phyloP scores from a whole-genome alignment of 495 filamentous ascomycete genomes.

The Sporormia fimetaria region DNA sequence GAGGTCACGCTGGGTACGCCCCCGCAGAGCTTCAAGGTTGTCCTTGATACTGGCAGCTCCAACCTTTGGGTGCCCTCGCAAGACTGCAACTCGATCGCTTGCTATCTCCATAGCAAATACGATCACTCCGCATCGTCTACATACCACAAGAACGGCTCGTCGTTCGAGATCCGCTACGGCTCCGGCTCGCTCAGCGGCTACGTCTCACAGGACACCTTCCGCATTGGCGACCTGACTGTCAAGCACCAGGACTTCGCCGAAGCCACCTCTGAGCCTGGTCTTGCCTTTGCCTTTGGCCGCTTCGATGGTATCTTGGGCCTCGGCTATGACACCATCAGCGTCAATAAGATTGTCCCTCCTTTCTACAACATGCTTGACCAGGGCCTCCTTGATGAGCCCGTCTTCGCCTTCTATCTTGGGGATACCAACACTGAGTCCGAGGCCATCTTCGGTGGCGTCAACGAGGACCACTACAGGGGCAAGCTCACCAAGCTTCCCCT shows the following conservation, averaged over 20 bases:
- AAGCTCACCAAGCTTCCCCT: conserved; percentile 87
- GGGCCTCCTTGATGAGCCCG: conserved; percentile 74
- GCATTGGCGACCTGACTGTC: conserved; percentile 80
- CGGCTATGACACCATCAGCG: conserved; percentile 88
- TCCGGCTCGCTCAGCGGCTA: conserved; percentile 92
- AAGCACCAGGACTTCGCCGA: conserved; percentile 90
- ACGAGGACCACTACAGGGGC: conserved; percentile 76
- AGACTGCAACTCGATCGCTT: conserved; percentile 90
- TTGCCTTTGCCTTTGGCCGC: conserved; percentile 94
- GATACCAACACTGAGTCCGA: conserved; percentile 67
- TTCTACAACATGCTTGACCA: conserved; percentile 95
- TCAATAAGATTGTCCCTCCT: conserved; percentile 86
- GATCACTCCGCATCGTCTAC: conserved; percentile 81
- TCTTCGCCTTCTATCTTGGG: conserved; percentile 94
- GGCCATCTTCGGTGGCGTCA: conserved; percentile 83
- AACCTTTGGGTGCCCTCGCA: conserved; percentile 96
- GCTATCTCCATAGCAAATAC: conserved; percentile 95
- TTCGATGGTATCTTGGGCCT: conserved; percentile 98
- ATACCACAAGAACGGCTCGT: conserved; percentile 86
- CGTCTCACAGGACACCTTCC: conserved; percentile 72
- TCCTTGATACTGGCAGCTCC: conserved; percentile 96
- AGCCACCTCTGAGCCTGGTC: conserved; percentile 83
- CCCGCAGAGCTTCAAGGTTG: conserved; percentile 92
- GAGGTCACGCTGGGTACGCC: conserved; percentile 88
- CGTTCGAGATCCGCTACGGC: conserved; percentile 91